Evolutionary conservation across 345 rosid genomes (phyloP).

Genomic region (Syzygium aqueum): DNA sequence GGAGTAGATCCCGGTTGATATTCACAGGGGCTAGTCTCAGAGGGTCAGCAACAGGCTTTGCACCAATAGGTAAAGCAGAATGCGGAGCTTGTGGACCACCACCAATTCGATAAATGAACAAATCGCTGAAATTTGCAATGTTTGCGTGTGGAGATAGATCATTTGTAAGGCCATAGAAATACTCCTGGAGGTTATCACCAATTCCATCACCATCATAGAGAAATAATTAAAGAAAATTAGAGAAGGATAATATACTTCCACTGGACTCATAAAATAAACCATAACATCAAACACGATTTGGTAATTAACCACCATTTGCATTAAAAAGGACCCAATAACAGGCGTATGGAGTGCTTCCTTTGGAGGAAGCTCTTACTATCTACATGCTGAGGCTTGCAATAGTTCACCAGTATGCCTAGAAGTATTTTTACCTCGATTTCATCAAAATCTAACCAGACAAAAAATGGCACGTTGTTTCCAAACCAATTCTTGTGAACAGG

Average conservation of each 20-base stretch:
- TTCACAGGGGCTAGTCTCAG: conserved; percentile 52
- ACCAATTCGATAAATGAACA: conserved; percentile 68
- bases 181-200: conserved; percentile 44
- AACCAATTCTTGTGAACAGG: not conserved
- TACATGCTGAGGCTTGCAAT: not conserved
- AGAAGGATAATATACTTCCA: not conserved
- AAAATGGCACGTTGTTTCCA: not conserved
- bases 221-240: not conserved
- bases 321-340: not conserved
- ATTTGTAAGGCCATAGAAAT: conserved; percentile 69
- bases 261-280: not conserved
- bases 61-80: conserved; percentile 77
- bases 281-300: not conserved
- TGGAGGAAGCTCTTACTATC: not conserved
- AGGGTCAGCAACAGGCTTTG: conserved; percentile 60
- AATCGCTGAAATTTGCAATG: conserved; percentile 50
- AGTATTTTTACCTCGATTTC: not conserved
- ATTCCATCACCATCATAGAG: not conserved
- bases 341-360: not conserved
- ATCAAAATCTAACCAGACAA: not conserved
- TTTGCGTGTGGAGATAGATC: conserved; percentile 78
- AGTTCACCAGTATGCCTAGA: not conserved
- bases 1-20: conserved; percentile 49
- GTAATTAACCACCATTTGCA: not conserved
- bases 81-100: conserved; percentile 87